phyloP scores from a whole-genome alignment of 106 monocot species.

The Dioscorea alata region DNA sequence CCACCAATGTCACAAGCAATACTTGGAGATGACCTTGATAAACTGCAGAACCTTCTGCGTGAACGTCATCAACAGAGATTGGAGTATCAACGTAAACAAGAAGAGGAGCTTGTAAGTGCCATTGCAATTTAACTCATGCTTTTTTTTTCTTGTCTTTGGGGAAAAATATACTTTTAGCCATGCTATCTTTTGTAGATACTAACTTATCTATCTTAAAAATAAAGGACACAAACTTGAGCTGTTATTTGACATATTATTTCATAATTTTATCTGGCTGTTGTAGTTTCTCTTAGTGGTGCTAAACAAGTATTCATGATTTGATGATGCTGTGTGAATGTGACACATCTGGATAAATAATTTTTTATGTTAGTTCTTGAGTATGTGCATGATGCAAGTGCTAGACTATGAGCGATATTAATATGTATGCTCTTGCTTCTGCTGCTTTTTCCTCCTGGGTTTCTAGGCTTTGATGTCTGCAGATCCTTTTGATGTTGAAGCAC shows the following conservation, averaged over 20 bases:
- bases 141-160: neutral
- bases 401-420: no score
- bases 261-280: neutral
- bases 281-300: neutral
- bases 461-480: conserved; percentile 93
- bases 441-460: neutral
- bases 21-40: conserved; percentile 67
- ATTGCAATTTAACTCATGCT: neutral
- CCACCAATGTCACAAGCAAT: conserved; percentile 76
- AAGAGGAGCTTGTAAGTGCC: conserved; percentile 81
- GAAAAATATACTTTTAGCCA: no score
- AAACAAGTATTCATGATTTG: neutral
- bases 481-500: conserved; percentile 90
- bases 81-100: conserved; percentile 65
- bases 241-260: neutral
- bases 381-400: no score
- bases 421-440: neutral
- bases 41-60: conserved; percentile 63
- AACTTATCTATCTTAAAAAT: no score
- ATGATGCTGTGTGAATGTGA: neutral
- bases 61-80: conserved; percentile 66
- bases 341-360: neutral
- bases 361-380: neutral
- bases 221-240: no score
- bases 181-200: no score